Conservation (phyloP, 2,329 filamentous ascomycete genomes). For the Thielaviopsis populi region DNA sequence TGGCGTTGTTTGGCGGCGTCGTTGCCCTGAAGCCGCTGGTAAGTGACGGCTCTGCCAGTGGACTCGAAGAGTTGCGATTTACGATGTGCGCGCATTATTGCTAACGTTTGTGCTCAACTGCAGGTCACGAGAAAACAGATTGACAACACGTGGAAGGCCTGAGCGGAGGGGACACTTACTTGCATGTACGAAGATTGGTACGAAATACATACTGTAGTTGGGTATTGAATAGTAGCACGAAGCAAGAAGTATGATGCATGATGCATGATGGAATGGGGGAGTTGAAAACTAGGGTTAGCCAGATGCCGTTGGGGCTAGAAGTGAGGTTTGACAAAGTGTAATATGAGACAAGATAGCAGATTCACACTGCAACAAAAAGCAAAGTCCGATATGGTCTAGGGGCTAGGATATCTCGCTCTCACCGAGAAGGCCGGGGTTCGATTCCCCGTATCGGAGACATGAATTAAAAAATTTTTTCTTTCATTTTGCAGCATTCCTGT, state of each 20-base stretch:
- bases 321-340: no score
- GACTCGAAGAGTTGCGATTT: no score
- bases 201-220: background rate
- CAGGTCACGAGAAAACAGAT: constrained; percentile 53
- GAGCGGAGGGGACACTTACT: background rate
- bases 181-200: background rate
- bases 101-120: constrained; percentile 23
- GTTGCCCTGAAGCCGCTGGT: constrained; percentile 73
- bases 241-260: background rate
- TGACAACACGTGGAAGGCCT: constrained; percentile 44
- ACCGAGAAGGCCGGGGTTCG: constrained; percentile 20
- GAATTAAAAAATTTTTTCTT: background rate
- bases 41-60: constrained; percentile 26
- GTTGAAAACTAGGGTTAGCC: background rate
- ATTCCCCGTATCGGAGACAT: constrained; percentile 19
- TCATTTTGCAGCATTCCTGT: no score
- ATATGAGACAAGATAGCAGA: background rate
- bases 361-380: background rate
- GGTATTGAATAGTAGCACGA: background rate
- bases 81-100: background rate
- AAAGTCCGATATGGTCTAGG: constrained; percentile 12
- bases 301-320: no score
- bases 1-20: constrained; percentile 64
- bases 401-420: constrained; percentile 9
- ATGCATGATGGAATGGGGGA: background rate